Evolutionary conservation across 1,139 yeast genomes (phyloP), one percentile per base, ranked within the genome.

Genomic region (Blastobotrys proliferans): DNA sequence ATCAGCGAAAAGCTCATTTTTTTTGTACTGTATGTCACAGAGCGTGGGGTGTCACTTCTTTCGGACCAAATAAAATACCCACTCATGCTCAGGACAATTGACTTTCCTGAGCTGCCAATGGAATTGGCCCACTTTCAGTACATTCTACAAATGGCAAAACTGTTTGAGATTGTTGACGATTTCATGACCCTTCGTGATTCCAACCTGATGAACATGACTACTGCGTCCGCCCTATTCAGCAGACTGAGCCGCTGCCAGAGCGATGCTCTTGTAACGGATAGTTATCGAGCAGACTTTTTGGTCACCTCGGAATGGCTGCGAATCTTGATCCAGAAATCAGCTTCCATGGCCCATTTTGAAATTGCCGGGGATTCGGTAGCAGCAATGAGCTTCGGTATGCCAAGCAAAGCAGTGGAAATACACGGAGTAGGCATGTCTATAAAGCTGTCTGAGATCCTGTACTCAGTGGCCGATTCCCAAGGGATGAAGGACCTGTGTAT

Each of bases 381-480:
- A n/a, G n/a, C n/a, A n/a, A n/a, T n/a, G n/a, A n/a, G n/a, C n/a
- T n/a, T n/a, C n/a, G n/a, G n/a, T n/a, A n/a, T n/a, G n/a, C n/a
- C n/a, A n/a, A n/a, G n/a, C n/a, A n/a, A n/a, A n/a, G n/a, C n/a
- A n/a, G n/a, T n/a, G n/a, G n/a, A n/a, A n/a, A n/a, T 49, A n/a
- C 51, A 48, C 29, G 52, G 52, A 2, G 40, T 44, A 17, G 52
- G 52, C 2, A 49, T 49, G 51, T 47, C 48, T n/a, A 49, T 49
- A 51, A 49, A 48, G 32, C 43, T 49, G 24, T 34, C 44, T 4
- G 47, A 47, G 16, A 47, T 50, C 18, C 29, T 47, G 32, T 20
- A 29, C 10, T 14, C 45, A 4, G 10, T 43, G 35, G 30, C 42
- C n/a, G 48, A 47, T n/a, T n/a, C n/a, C n/a, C n/a, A n/a, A n/a